These are phyloP conservation scores for Ascochyta viciae-villosae DNA, from an alignment of 2,329 filamentous ascomycete species.

Conservation along the genomic window DNA sequence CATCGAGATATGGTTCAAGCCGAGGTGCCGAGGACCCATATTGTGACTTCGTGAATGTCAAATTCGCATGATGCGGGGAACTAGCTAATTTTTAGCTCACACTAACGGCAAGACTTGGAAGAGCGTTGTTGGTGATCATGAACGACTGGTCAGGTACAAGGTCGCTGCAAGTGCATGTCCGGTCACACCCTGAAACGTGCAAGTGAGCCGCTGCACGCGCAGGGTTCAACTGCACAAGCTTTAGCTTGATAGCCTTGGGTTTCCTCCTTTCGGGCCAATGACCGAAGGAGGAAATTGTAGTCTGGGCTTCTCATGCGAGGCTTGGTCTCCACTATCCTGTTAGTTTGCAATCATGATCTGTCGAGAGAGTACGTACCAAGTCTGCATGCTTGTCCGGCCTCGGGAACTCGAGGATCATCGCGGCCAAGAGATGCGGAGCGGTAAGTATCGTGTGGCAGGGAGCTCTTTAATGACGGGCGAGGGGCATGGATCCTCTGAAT, in stretches of 20 bases:
- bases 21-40: conserved; percentile 16
- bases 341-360: conserved; percentile 3
- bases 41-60: conserved; percentile 12
- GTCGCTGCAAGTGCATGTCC: conserved; percentile 19
- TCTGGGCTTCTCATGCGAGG: conserved; percentile 17
- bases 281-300: conserved; percentile 13
- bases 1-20: not conserved
- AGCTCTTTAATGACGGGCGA: conserved; percentile 17
- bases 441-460: conserved; percentile 19
- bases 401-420: conserved; percentile 4
- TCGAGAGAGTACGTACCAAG: conserved; percentile 12
- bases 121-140: conserved; percentile 11
- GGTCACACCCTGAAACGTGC: conserved; percentile 19
- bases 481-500: conserved; percentile 21
- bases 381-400: conserved; percentile 6
- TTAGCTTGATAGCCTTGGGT: conserved; percentile 26
- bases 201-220: conserved; percentile 24
- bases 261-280: conserved; percentile 22
- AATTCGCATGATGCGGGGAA: conserved; percentile 16
- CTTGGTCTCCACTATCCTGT: conserved; percentile 10
- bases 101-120: conserved; percentile 4
- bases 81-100: conserved; percentile 1
- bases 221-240: conserved; percentile 29
- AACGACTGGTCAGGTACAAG: conserved; percentile 12
- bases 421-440: conserved; percentile 4